Conservation (phyloP, 352 stramenopile species). For the Phytophthora capsici region DNA sequence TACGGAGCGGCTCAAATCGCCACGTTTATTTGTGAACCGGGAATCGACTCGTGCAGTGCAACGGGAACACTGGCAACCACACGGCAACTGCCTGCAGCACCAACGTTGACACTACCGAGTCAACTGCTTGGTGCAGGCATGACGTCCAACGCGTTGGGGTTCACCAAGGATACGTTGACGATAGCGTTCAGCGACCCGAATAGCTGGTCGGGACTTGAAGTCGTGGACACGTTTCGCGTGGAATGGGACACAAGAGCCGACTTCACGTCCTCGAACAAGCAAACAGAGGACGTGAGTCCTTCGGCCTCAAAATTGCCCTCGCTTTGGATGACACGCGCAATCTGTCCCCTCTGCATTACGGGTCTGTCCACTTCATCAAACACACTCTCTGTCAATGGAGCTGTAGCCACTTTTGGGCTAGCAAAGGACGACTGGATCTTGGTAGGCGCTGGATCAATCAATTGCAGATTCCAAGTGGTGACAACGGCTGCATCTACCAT, state of each 20-base stretch:
- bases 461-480: constrained; percentile 61
- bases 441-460: constrained; percentile 50
- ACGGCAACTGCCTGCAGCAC: constrained; percentile 62
- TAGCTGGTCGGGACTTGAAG: constrained; percentile 76
- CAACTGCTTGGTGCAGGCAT: constrained; percentile 46
- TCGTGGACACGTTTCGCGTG: constrained; percentile 88
- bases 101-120: constrained; percentile 50
- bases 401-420: constrained; percentile 20
- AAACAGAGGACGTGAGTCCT: constrained; percentile 46
- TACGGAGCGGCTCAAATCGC: constrained; percentile 64
- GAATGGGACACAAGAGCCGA: constrained; percentile 88
- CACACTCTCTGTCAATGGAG: constrained; percentile 20
- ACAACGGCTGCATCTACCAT: constrained; percentile 38
- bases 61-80: constrained; percentile 43
- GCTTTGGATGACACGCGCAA: constrained; percentile 35
- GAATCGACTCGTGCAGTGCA: constrained; percentile 79
- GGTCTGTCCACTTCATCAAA: constrained; percentile 27
- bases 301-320: constrained; percentile 39
- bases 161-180: constrained; percentile 66
- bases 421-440: constrained; percentile 52
- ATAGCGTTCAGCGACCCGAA: constrained; percentile 73
- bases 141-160: constrained; percentile 59
- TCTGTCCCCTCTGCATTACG: constrained; percentile 65
- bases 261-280: constrained; percentile 58
- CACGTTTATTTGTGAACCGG: constrained; percentile 87